A percentile compares a stretch with the other conserved stretches of the same genome.
These are phyloP conservation scores for Microcyclosporella mali DNA, from an alignment of 2,329 filamentous ascomycete species.

Conservation along the genomic window DNA sequence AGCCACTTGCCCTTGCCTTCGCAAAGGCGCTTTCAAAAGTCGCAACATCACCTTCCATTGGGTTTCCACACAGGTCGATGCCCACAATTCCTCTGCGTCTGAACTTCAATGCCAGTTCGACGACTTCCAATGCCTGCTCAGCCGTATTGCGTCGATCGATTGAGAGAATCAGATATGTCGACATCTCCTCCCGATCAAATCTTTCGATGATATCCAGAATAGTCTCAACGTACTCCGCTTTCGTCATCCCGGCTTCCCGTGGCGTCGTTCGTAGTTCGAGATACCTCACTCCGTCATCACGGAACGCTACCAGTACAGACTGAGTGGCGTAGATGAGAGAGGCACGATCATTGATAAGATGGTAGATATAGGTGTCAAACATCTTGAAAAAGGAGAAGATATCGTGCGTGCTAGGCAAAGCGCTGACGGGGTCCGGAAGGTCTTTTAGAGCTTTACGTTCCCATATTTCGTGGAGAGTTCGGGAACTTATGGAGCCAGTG, in stretches of 20 bases:
- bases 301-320: constrained; percentile 61
- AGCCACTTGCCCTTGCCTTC: constrained; percentile 48
- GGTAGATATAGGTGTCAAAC: constrained; percentile 74
- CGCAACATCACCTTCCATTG: constrained; percentile 54
- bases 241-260: constrained; percentile 53
- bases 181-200: constrained; percentile 27
- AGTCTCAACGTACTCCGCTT: constrained; percentile 57
- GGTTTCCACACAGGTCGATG: constrained; percentile 74
- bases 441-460: constrained; percentile 40
- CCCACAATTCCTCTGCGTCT: constrained; percentile 53
- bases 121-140: constrained; percentile 55
- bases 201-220: constrained; percentile 62
- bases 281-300: constrained; percentile 65
- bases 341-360: constrained; percentile 57
- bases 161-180: constrained; percentile 60
- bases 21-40: constrained; percentile 56
- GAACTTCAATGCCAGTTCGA: constrained; percentile 57
- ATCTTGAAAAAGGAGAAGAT: constrained; percentile 64
- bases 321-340: constrained; percentile 54
- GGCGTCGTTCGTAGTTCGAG: constrained; percentile 77
- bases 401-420: constrained; percentile 43
- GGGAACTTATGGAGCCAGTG: constrained; percentile 67
- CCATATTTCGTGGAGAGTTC: constrained; percentile 72
- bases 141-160: constrained; percentile 61
- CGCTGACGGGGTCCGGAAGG: constrained; percentile 61